Evolutionary conservation across 805 yeast genomes (phyloP).

Genomic region (Wickerhamomyces queroliae): DNA sequence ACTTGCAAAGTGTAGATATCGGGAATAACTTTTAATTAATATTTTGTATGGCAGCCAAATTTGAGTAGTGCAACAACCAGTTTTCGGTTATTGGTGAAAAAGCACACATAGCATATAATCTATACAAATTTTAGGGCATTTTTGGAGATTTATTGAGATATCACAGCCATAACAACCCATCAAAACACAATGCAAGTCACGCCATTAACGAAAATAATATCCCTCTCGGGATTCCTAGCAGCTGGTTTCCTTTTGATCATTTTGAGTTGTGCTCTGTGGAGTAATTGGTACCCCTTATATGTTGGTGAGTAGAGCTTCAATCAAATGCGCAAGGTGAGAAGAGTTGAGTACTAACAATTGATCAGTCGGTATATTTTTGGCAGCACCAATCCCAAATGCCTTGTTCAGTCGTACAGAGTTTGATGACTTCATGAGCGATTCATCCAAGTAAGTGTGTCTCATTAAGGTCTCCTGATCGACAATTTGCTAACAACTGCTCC

Average conservation of each 20-base stretch:
- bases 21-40: not conserved
- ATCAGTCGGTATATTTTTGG: conserved; percentile 49
- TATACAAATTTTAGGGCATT: no score
- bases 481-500: conserved; percentile 16
- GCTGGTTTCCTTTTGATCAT: conserved; percentile 86
- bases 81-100: no score
- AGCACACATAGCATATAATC: no score
- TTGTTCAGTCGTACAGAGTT: conserved; percentile 40
- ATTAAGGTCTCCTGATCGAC: not conserved
- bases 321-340: not conserved
- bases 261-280: conserved; percentile 80
- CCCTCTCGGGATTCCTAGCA: conserved; percentile 72
- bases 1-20: not conserved
- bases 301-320: conserved; percentile 38
- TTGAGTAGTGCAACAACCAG: not conserved
- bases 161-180: not conserved
- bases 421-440: conserved; percentile 59
- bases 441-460: conserved; percentile 28
- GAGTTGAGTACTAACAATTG: conserved; percentile 4
- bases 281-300: conserved; percentile 86
- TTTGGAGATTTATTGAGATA: no score
- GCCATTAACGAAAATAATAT: conserved; percentile 74
- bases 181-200: conserved; percentile 24
- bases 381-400: conserved; percentile 71
- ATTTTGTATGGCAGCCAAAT: not conserved